These are phyloP conservation scores for Leptodermis oblonga DNA, from an alignment of 257 asterid genomes.

Conservation along the genomic window DNA sequence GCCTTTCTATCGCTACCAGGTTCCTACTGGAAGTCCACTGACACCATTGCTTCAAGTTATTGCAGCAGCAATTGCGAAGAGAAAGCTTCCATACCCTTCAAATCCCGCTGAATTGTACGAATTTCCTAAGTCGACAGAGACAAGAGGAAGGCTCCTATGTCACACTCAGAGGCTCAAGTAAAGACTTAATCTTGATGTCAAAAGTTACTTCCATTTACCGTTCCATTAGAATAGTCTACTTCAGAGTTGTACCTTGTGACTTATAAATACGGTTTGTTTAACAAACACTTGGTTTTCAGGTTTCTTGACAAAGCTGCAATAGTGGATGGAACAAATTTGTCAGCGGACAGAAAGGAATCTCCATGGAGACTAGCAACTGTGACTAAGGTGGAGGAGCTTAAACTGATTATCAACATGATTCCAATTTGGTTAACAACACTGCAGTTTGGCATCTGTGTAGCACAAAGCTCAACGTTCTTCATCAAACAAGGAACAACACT, in stretches of 20 bases:
- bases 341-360: slow-evolving; percentile 22
- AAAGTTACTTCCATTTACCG: no score
- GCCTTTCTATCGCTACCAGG: slow-evolving; percentile 59
- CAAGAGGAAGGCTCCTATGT: slow-evolving; percentile 44
- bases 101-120: slow-evolving; percentile 50
- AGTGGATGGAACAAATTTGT: slow-evolving; percentile 27
- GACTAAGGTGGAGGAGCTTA: slow-evolving; percentile 64
- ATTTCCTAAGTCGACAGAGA: slow-evolving; percentile 39
- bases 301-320: slow-evolving; percentile 88
- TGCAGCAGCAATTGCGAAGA: slow-evolving; percentile 61
- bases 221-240: no score
- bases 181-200: not conserved
- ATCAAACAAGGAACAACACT: slow-evolving; percentile 60
- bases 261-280: no score
- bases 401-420: slow-evolving; percentile 54
- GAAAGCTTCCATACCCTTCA: slow-evolving; percentile 43
- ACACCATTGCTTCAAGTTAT: slow-evolving; percentile 66
- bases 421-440: slow-evolving; percentile 76
- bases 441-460: slow-evolving; percentile 66
- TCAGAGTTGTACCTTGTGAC: no score
- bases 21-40: slow-evolving; percentile 62
- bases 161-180: slow-evolving; percentile 62
- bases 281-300: slow-evolving; percentile 27
- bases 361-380: slow-evolving; percentile 65
- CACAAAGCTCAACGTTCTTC: slow-evolving; percentile 71